Base-by-base conservation (phyloP, 805 yeast species). In the Zygoascus ofunaensis region DNA sequence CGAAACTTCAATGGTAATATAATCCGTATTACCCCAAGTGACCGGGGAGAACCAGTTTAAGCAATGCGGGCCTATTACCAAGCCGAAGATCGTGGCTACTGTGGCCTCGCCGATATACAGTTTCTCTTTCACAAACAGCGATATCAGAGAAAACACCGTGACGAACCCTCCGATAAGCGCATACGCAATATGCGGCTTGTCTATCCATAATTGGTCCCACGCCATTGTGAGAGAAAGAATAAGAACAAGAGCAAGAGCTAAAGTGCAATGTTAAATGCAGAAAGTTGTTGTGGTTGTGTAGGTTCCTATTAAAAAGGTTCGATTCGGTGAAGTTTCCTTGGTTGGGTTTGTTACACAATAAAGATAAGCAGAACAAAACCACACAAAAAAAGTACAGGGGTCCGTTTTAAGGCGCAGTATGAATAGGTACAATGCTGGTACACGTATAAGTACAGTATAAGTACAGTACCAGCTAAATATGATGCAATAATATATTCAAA, bases 81-180 rank as follows among this genome's bases (percentile, higher is more conserved):
- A 68, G 1, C 97, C 97, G 35, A 83, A 82, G 4, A 86, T 69
- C 2, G 90, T 78, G 0, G 95, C 94, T 2, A 86, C 85, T 0
- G 92, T 80, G 4, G 96, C 94, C 63, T 87, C 97, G 51, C 96
- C 95, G 18, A 87, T 80, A 59, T 82, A 87, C 10, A 87, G 71
- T 53, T 77, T 74, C 61, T 87, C 95, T 59, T 87, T 87, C 38
- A 87, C 79, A 55, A 85, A 77, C 23, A 86, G 71, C 0, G 96
- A 89, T 2, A 83, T 74, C 14, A 87, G 69, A 4, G 94, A 84
- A 63, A 87, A 89, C 22, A 84, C 63, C 4, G 90, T 74, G 42
- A 87, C 76, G 58, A 87, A 86, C 10, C 84, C 78, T 37, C 95
- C 95, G 8, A 87, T 75, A 50, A 87, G 74, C 10, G 95, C 95